These are phyloP conservation scores for Phytophthora cajani DNA, from an alignment of 352 stramenopile genomes.

Conservation along the genomic window DNA sequence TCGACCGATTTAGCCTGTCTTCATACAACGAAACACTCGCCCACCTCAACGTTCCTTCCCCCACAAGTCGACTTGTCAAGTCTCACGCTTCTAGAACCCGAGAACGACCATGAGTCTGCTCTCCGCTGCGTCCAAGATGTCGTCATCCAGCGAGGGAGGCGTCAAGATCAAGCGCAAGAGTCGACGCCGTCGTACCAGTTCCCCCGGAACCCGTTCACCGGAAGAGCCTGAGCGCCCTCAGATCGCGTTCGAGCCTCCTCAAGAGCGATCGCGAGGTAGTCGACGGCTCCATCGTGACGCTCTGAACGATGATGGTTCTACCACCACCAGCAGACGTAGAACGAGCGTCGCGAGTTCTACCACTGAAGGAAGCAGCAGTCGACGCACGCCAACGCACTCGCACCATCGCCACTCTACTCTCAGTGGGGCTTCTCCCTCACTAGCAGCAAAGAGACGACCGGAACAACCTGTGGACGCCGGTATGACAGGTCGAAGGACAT, in stretches of 20 bases:
- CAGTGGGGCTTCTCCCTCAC: background rate
- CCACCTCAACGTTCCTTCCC: slow-evolving; percentile 2
- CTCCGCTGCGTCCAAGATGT: slow-evolving; percentile 12
- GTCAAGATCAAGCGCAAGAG: slow-evolving; percentile 37
- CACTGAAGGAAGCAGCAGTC: slow-evolving; percentile 12
- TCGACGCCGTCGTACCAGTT: slow-evolving; percentile 12
- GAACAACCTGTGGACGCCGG: slow-evolving; percentile 8
- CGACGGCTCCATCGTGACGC: slow-evolving; percentile 12
- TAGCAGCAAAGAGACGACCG: slow-evolving; percentile 1
- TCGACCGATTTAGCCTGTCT: slow-evolving; percentile 17
- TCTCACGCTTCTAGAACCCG: background rate
- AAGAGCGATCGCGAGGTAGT: slow-evolving; percentile 6
- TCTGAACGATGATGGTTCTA: background rate
- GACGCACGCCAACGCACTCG: slow-evolving; percentile 16
- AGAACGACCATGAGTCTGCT: slow-evolving; percentile 24
- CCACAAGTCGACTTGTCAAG: slow-evolving; percentile 12
- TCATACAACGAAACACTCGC: slow-evolving; percentile 10
- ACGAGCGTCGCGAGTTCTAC: background rate
- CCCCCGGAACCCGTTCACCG: background rate
- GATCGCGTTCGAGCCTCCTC: slow-evolving; percentile 10
- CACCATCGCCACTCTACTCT: slow-evolving; percentile 5
- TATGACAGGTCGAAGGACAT: slow-evolving; percentile 12
- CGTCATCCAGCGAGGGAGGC: slow-evolving; percentile 5
- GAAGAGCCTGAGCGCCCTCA: slow-evolving; percentile 7
- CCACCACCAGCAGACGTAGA: slow-evolving; percentile 1